Evolutionary conservation across 805 yeast genomes (phyloP), one percentile per base, ranked within the genome.

Genomic region (Yamadazyma sp.): DNA sequence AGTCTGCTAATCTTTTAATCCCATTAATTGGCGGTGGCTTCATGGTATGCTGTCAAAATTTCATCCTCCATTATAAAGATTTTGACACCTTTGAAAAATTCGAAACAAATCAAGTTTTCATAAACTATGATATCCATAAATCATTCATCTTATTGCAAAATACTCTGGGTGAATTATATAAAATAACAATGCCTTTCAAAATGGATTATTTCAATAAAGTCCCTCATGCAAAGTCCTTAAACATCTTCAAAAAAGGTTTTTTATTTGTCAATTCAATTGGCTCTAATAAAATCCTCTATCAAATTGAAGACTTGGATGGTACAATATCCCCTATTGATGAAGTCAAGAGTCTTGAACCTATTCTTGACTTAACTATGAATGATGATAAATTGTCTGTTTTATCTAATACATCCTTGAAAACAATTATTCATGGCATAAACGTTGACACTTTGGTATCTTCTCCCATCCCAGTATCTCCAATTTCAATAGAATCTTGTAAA

Each of bases 131-230:
- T 1, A 70, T 78, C 36, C 96, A 88, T 53, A 76, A 68, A 39
- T 61, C 85, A 55, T 86, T 89, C 49, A 71, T 80, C 6, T 55
- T 91, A 14, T 45, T 85, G 1, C 98, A 93, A 53, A 72, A 77
- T 10, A 67, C 77, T 23, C 51, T 60, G 11, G 97, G 97, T 13
- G 96, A 86, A 51, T 38, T 86, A 4, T 84, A 78, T 62, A 88
- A 86, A 52, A 31, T 65, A 6, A 46, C 59, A 2, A 64, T 86
- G 3, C 73, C 75, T 13, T 52, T 80, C 7, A 73, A 69, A 9
- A 66, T 83, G 10, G 65, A 75, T 11, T 88, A 83, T 49, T 89
- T 91, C 56, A 96, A 86, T 51, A 72, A 95, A 0, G 69, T 86
- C 23, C 84, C 88, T 2, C 55, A 71, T 1, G 72, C 84, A 17